phyloP scores from a whole-genome alignment of 768 basidiomycete genomes.

The Trametes meyenii region DNA sequence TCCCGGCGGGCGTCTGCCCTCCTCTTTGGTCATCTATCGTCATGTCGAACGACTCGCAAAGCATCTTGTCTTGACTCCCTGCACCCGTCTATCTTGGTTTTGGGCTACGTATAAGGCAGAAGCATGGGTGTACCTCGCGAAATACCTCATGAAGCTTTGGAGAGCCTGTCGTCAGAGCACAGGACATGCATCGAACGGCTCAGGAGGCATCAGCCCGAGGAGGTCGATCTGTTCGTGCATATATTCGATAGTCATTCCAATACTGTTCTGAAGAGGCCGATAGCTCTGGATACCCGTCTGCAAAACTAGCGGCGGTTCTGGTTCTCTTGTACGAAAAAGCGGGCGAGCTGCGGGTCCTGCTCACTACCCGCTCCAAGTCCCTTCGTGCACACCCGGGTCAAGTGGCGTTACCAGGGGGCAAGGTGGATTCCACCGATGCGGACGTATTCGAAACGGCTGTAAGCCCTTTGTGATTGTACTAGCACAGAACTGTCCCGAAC shows the following conservation, averaged over 20 bases:
- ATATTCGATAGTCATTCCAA: conserved; percentile 2
- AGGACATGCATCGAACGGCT: conserved; percentile 46
- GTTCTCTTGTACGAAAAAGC: conserved; percentile 77
- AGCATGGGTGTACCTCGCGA: not conserved
- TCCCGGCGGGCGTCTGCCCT: conserved; percentile 2
- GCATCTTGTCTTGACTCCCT: not conserved
- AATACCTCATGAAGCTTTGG: conserved; percentile 11
- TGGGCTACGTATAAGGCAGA: not conserved
- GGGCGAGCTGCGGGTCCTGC: conserved; percentile 68
- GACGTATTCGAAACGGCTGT: conserved; percentile 76
- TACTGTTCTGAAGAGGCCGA: not conserved
- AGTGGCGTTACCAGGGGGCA: conserved; percentile 84
- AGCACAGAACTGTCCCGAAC: not conserved
- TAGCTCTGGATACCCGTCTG: conserved; percentile 39
- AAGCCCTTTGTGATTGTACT: conserved; percentile 33
- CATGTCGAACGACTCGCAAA: conserved; percentile 12
- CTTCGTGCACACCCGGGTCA: conserved; percentile 79
- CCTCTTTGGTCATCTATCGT: not conserved
- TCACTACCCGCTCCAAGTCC: conserved; percentile 83
- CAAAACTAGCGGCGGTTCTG: conserved; percentile 73
- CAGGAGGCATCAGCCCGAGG: conserved; percentile 33
- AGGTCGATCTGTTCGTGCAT: conserved; percentile 58
- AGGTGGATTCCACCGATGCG: conserved; percentile 65
- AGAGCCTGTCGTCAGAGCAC: conserved; percentile 21
- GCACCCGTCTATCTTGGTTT: not conserved